A percentile compares a stretch with the other conserved stretches of the same genome.
Evolutionary conservation across 257 asterid species (phyloP).

Genomic region (Solanum medicagineum): DNA sequence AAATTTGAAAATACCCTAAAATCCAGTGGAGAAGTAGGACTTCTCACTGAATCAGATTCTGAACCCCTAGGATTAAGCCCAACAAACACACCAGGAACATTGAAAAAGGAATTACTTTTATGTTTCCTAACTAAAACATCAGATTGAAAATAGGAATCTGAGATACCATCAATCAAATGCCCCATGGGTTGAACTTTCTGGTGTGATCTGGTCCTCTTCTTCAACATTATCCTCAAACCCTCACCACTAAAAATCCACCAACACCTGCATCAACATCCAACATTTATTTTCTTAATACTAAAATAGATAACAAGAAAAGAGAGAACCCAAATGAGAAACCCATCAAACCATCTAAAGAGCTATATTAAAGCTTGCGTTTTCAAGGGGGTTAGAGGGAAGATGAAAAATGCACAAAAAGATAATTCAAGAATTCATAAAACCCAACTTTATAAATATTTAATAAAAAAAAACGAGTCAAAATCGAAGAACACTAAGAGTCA

Average conservation of each 20-base stretch:
- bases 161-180: slow-evolving; percentile 33
- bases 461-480: neutral
- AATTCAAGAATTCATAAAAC: neutral
- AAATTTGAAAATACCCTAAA: slow-evolving; percentile 60
- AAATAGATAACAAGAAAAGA: neutral
- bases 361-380: neutral
- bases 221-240: slow-evolving; percentile 40
- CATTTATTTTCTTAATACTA: neutral
- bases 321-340: slow-evolving; percentile 4
- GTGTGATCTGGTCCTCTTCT: slow-evolving; percentile 57
- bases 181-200: slow-evolving; percentile 53
- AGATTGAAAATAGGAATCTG: slow-evolving; percentile 42
- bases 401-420: neutral
- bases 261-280: slow-evolving; percentile 17
- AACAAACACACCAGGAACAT: slow-evolving; percentile 45
- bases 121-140: slow-evolving; percentile 43
- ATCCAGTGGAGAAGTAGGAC: slow-evolving; percentile 92
- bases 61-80: slow-evolving; percentile 51
- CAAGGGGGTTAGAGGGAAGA: neutral
- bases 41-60: slow-evolving; percentile 76
- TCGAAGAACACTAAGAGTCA: slow-evolving; percentile 11
- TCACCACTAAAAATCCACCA: slow-evolving; percentile 6
- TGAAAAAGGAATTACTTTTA: slow-evolving; percentile 31
- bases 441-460: neutral
- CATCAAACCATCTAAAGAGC: slow-evolving; percentile 14